These are phyloP conservation scores for Carallia brachiata DNA, from an alignment of 345 rosid genomes.

Conservation along the genomic window DNA sequence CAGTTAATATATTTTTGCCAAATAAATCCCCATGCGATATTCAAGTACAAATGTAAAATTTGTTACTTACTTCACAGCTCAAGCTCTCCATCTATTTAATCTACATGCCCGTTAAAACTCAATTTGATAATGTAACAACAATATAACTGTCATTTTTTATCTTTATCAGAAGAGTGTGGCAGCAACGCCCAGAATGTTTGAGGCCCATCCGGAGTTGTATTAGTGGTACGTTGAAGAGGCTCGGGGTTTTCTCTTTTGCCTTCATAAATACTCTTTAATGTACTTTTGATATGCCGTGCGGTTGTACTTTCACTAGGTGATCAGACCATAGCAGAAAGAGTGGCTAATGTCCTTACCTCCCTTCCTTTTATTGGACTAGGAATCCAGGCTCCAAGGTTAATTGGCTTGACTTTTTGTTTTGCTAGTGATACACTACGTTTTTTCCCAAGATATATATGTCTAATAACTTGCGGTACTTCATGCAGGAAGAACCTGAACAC, in stretches of 20 bases:
- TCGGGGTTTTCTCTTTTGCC: not conserved
- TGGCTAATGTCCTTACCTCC: conserved; percentile 83
- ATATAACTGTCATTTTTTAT: not conserved
- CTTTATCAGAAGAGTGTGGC: conserved; percentile 71
- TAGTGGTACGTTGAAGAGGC: conserved; percentile 43
- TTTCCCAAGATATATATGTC: not conserved
- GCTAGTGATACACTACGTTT: not conserved
- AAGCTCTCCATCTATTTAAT: not conserved
- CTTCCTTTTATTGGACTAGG: conserved; percentile 90
- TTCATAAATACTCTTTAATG: not conserved
- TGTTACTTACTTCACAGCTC: not conserved
- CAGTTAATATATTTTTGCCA: not conserved
- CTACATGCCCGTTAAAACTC: not conserved
- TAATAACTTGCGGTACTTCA: conserved; percentile 11
- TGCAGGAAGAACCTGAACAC: conserved; percentile 69
- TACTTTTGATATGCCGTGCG: not conserved
- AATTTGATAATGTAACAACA: not conserved
- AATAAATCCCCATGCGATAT: conserved; percentile 2
- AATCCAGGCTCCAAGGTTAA: conserved; percentile 84
- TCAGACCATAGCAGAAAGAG: conserved; percentile 53
- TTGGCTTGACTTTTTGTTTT: conserved; percentile 8
- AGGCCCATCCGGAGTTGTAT: conserved; percentile 63
- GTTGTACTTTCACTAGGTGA: conserved; percentile 52
- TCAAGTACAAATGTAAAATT: not conserved
- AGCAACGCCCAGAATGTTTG: conserved; percentile 90